Evolutionary conservation across 352 stramenopile species (phyloP).

Genomic region (Pythium brassicae): DNA sequence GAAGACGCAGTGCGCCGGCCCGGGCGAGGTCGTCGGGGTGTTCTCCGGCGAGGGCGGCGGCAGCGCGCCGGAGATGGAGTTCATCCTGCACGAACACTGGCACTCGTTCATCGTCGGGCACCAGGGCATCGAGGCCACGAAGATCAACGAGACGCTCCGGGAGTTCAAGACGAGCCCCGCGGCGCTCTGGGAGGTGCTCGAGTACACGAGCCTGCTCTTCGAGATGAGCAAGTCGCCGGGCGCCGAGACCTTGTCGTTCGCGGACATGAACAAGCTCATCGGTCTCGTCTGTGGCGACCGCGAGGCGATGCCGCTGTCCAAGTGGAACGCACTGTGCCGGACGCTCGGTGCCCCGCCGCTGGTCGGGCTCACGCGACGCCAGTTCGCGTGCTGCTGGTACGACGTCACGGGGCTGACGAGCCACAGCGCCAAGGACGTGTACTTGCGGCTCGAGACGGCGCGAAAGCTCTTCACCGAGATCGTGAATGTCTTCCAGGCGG

Average conservation of each 20-base stretch:
- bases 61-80: conserved; percentile 26
- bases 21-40: conserved; percentile 34
- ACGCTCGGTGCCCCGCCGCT: conserved; percentile 31
- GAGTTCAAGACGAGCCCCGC: conserved; percentile 42
- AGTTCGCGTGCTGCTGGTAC: conserved; percentile 56
- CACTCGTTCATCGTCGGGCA: conserved; percentile 47
- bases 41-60: conserved; percentile 11
- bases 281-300: conserved; percentile 28
- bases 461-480: conserved; percentile 40
- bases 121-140: conserved; percentile 34
- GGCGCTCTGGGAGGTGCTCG: conserved; percentile 43
- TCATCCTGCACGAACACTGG: conserved; percentile 53
- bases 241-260: conserved; percentile 22
- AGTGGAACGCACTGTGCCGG: conserved; percentile 35
- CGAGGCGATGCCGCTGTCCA: conserved; percentile 18
- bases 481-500: conserved; percentile 37
- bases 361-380: conserved; percentile 31
- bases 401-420: conserved; percentile 36
- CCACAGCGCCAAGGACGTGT: conserved; percentile 38
- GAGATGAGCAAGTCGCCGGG: conserved; percentile 30
- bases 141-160: conserved; percentile 41
- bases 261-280: conserved; percentile 35
- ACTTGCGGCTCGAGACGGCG: conserved; percentile 39
- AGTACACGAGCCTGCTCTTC: conserved; percentile 52
- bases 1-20: conserved; percentile 25